phyloP scores from a whole-genome alignment of 768 basidiomycete species.

The Atractiella rhizophila region DNA sequence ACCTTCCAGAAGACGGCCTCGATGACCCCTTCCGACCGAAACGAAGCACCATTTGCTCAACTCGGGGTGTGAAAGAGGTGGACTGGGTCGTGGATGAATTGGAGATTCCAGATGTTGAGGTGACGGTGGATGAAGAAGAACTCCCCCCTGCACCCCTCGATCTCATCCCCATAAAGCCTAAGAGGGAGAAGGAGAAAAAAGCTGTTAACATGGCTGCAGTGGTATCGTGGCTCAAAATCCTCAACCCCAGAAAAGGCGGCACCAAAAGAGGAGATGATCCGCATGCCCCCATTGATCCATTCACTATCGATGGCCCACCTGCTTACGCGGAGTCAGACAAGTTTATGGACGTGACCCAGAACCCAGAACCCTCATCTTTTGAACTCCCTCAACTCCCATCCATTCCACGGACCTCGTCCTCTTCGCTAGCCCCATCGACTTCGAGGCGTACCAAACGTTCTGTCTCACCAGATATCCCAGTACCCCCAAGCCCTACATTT shows the following conservation, averaged over 20 bases:
- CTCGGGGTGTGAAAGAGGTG: slow-evolving; percentile 16
- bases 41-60: slow-evolving; percentile 17
- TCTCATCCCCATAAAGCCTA: not conserved
- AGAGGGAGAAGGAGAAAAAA: not conserved
- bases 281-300: slow-evolving; percentile 2
- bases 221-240: slow-evolving; percentile 14
- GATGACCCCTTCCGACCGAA: slow-evolving; percentile 10
- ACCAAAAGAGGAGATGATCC: not conserved
- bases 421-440: slow-evolving; percentile 1
- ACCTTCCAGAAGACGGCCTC: slow-evolving; percentile 9
- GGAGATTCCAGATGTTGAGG: not conserved
- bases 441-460: not conserved
- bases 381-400: not conserved
- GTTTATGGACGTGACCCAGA: not conserved
- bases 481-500: slow-evolving; percentile 1
- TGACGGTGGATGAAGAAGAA: not conserved
- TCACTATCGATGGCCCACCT: not conserved
- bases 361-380: not conserved
- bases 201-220: slow-evolving; percentile 4
- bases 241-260: slow-evolving; percentile 8
- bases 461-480: not conserved
- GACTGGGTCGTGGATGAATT: slow-evolving; percentile 14
- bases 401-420: not conserved
- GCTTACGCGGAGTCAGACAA: not conserved
- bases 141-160: not conserved